Base-by-base conservation (phyloP, 2,329 filamentous ascomycete species). In the Sporothrix curviconia region DNA sequence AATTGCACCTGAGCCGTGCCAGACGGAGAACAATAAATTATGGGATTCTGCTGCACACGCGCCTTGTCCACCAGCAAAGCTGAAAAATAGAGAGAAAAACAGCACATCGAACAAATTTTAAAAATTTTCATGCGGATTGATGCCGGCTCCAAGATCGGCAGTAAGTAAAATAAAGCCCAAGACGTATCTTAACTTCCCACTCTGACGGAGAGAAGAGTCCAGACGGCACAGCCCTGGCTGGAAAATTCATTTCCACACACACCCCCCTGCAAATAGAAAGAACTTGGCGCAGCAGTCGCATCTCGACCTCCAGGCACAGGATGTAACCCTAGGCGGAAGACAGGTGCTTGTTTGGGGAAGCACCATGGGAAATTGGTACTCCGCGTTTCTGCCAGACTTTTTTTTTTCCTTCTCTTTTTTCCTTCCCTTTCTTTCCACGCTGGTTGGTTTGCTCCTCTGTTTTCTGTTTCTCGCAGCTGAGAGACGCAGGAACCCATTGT, bases 301-400 rank as follows among this genome's bases (percentile, higher is more conserved):
- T 15, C 24, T 15, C 37, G 11, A 12, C 14, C 22, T 37, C 12
- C 37, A 53, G 50, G 36, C 36, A 25, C 52, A 55, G 7, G 36
- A 44, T 55, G 51, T 44, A 55, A 55, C 52, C 52, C 30, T n/a
- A 44, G 52, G 52, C 52, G 52, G 52, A 44, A 36, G 8, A 7
- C 40, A 42, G 39, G 19, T 15, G 24, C 19, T 24, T 44, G 22
- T 54, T 44, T 14, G 39, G 51, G 39, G 8, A 39, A 36, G 30
- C 51, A 54, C n/a, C 15, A 54, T n/a, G 39, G 37, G 51, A 43
- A 28, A 54, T 44, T 54, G 39, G 51, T n/a, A n/a, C n/a, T n/a
- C n/a, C n/a, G n/a, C n/a, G 9, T 17, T 43, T 11, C 8, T 24
- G 28, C n/a, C n/a, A n/a, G n/a, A n/a, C n/a, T n/a, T n/a, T n/a